Conservation (phyloP, 345 rosid species). For the Trapa bicornis region DNA sequence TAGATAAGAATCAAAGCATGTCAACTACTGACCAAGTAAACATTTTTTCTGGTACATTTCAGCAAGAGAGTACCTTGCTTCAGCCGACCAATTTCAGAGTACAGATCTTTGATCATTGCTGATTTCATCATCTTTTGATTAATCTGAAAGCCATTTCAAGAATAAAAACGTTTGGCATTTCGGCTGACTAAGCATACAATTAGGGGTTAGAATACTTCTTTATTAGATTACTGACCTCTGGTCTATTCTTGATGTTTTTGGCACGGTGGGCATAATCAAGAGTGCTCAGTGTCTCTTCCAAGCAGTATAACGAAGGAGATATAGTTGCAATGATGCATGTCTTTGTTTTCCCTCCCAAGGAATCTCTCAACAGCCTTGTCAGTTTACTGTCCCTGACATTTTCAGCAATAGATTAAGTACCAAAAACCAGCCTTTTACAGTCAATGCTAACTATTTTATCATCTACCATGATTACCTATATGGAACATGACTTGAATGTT, state of each 20-base stretch:
- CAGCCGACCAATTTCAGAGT: constrained; percentile 88
- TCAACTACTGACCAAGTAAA: neutral
- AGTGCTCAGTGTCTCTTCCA: constrained; percentile 98
- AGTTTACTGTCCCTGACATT: constrained; percentile 83
- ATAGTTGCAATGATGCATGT: constrained; percentile 97
- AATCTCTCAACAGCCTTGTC: constrained; percentile 92
- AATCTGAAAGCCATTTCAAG: constrained; percentile 32
- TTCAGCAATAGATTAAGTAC: constrained; percentile 10
- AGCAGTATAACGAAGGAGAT: constrained; percentile 80
- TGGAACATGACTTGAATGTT: constrained; percentile 97
- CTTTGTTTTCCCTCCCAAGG: constrained; percentile 96
- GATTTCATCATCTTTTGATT: constrained; percentile 99
- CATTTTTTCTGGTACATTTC: neutral
- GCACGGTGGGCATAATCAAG: constrained; percentile 96
- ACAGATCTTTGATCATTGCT: constrained; percentile 92
- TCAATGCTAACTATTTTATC: neutral
- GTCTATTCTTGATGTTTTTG: constrained; percentile 96
- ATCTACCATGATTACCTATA: constrained; percentile 41
- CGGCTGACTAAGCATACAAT: neutral
- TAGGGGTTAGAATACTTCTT: neutral
- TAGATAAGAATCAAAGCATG: constrained; percentile 3
- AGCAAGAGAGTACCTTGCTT: constrained; percentile 64
- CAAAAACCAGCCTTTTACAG: neutral
- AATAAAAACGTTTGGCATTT: neutral
- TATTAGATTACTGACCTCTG: constrained; percentile 50